phyloP scores from a whole-genome alignment of 2,329 filamentous ascomycete genomes.

The Acarospora socialis region DNA sequence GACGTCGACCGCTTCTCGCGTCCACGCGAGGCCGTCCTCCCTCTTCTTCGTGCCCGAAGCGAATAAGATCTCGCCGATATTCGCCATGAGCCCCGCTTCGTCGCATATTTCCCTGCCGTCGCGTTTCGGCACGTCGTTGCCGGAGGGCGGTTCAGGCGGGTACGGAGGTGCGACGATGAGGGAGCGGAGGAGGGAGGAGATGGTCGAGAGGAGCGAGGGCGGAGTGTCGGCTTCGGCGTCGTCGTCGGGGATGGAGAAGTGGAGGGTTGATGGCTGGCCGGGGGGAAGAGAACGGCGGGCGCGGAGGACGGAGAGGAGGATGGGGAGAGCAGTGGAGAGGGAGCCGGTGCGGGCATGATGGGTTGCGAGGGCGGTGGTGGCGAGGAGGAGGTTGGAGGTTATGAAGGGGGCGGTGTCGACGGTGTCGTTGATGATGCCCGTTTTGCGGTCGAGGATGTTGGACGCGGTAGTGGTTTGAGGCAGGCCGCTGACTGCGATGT shows the following conservation, averaged over 20 bases:
- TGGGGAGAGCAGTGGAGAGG: slow-evolving; percentile 56
- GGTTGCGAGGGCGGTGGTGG: slow-evolving; percentile 63
- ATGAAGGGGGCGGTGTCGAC: slow-evolving; percentile 41
- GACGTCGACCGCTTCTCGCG: slow-evolving; percentile 68
- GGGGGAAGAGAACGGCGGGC: slow-evolving; percentile 50
- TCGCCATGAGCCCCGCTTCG: slow-evolving; percentile 72
- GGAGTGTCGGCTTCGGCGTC: slow-evolving; percentile 11
- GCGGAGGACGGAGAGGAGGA: slow-evolving; percentile 71
- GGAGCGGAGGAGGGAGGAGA: slow-evolving; percentile 28
- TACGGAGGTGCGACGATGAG: slow-evolving; percentile 44
- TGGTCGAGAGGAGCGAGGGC: slow-evolving; percentile 19
- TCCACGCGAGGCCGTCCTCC: slow-evolving; percentile 74
- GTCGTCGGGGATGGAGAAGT: slow-evolving; percentile 11
- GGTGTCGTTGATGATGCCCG: slow-evolving; percentile 45
- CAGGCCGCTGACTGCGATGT: slow-evolving; percentile 51
- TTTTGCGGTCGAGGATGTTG: slow-evolving; percentile 45
- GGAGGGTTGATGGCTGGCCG: slow-evolving; percentile 22
- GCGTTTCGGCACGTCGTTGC: slow-evolving; percentile 52
- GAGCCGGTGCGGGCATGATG: slow-evolving; percentile 60
- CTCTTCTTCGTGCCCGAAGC: slow-evolving; percentile 41
- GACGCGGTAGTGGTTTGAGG: slow-evolving; percentile 28
- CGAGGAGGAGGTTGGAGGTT: slow-evolving; percentile 59
- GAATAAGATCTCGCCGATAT: slow-evolving; percentile 89
- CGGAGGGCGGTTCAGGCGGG: slow-evolving; percentile 55
- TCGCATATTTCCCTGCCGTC: slow-evolving; percentile 57